Evolutionary conservation across 768 basidiomycete species (phyloP), one percentile per base, ranked within the genome.

Genomic region (Naematelia aurantialba): DNA sequence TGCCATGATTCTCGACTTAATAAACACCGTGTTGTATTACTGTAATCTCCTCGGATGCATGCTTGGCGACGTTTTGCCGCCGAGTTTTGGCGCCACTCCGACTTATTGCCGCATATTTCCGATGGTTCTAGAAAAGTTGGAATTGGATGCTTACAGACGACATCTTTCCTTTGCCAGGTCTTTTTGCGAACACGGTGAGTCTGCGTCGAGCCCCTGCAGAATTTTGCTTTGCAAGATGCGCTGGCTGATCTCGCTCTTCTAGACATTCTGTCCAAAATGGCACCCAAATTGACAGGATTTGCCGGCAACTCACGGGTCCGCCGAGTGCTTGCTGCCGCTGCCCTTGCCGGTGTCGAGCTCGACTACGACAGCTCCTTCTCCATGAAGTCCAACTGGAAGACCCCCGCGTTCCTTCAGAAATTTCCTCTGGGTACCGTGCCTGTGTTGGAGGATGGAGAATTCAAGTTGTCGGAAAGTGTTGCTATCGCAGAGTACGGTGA

Each of bases 401-500:
- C 62, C 44, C 58, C 56, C 19, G 76, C 75, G 61, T 75, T 72
- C 64, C 58, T 74, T 48, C 74, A 79, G 60, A 91, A 91, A 78
- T 92, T 78, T 76, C 76, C 78, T 51, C 60, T 75, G 45, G 73
- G 73, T 44, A 74, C 65, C 62, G 68, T 94, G 67, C 94, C 96
- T 25, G 86, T 87, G 34, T 83, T 87, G 54, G 89, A 91, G 76
- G 81, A 82, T 46, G 78, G 80, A 13, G 84, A 91, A 76, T 91
- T 91, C 56, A 84, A 90, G 82, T 83, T 81, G 71, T 80, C 96
- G 59, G 94, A 94, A 81, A 81, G 83, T 56, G 74, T 79, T 55
- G 85, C 91, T 49, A 91, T 98, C 78, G 88, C 90, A 47, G 86
- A 85, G 58, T 92, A 94, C 79, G 68, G 94, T 97, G 79, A 85